These are phyloP conservation scores for Zygosaccharomyces pseudobailii DNA, from an alignment of 1,139 yeast genomes.

Conservation along the genomic window DNA sequence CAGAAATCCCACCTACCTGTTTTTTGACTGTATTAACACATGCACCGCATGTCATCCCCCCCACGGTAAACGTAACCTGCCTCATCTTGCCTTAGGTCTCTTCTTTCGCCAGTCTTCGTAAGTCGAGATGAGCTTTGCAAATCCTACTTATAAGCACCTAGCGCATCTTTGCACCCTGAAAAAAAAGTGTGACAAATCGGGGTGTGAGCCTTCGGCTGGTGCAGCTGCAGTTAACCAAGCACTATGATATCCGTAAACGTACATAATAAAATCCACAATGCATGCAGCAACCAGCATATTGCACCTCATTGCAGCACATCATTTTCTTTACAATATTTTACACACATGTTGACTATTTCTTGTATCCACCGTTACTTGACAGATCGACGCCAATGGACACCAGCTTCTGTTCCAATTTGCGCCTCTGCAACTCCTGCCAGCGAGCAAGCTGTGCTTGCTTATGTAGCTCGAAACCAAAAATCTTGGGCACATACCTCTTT, in stretches of 20 bases:
- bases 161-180: slow-evolving; percentile 1
- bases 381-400: slow-evolving; percentile 29
- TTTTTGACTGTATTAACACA: slow-evolving; percentile 63
- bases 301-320: background rate
- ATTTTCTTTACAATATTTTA: background rate
- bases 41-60: slow-evolving; percentile 88
- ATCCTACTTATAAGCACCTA: background rate
- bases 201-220: background rate
- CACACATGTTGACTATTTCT: slow-evolving; percentile 10
- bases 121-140: background rate
- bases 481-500: slow-evolving; percentile 80
- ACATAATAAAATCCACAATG: background rate
- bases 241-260: too few species aligned
- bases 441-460: slow-evolving; percentile 84
- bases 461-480: slow-evolving; percentile 91
- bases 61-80: slow-evolving; percentile 31
- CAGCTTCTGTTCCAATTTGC: slow-evolving; percentile 47
- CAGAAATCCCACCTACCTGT: slow-evolving; percentile 45
- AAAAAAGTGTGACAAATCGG: background rate
- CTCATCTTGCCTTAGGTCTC: slow-evolving; percentile 8
- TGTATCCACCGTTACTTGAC: slow-evolving; percentile 29
- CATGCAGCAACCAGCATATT: background rate
- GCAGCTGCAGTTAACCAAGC: background rate
- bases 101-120: background rate
- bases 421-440: slow-evolving; percentile 83